Conservation (phyloP, 1,139 yeast genomes). For the Suhomyces anneliseae region DNA sequence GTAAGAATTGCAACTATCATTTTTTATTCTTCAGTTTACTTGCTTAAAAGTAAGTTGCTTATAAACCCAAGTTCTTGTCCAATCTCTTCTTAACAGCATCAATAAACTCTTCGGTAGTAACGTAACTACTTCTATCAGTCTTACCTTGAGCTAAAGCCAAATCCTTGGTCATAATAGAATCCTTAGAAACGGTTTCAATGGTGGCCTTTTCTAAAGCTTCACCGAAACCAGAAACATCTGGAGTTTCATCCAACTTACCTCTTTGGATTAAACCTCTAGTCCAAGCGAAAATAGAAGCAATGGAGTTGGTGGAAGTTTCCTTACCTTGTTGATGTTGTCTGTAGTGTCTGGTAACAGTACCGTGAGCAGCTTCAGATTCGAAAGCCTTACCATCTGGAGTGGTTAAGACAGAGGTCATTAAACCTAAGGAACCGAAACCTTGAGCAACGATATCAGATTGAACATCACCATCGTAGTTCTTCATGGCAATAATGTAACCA, state of each 20-base stretch:
- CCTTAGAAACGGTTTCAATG: conserved; percentile 67
- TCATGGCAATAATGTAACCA: conserved; percentile 80
- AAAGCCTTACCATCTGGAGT: conserved; percentile 87
- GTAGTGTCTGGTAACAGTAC: conserved; percentile 83
- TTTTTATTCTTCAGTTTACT: neutral
- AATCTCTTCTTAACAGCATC: conserved; percentile 65
- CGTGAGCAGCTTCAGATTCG: conserved; percentile 86
- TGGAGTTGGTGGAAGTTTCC: conserved; percentile 81
- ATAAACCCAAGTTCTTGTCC: conserved; percentile 28
- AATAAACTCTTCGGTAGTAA: conserved; percentile 74
- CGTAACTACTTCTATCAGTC: conserved; percentile 64
- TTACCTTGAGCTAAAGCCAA: conserved; percentile 73
- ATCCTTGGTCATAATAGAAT: conserved; percentile 81
- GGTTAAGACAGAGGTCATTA: conserved; percentile 80
- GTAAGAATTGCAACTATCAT: neutral
- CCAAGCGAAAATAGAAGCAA: conserved; percentile 87
- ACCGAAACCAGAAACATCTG: conserved; percentile 69
- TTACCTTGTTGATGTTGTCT: conserved; percentile 84
- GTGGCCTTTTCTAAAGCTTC: conserved; percentile 66
- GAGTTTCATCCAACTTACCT: conserved; percentile 72
- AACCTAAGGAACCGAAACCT: conserved; percentile 81
- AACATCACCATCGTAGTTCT: conserved; percentile 85
- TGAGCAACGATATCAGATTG: conserved; percentile 85
- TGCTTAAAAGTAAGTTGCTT: neutral
- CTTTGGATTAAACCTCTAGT: conserved; percentile 80